phyloP scores from a whole-genome alignment of 805 yeast genomes.

The Komagataella phaffii region DNA sequence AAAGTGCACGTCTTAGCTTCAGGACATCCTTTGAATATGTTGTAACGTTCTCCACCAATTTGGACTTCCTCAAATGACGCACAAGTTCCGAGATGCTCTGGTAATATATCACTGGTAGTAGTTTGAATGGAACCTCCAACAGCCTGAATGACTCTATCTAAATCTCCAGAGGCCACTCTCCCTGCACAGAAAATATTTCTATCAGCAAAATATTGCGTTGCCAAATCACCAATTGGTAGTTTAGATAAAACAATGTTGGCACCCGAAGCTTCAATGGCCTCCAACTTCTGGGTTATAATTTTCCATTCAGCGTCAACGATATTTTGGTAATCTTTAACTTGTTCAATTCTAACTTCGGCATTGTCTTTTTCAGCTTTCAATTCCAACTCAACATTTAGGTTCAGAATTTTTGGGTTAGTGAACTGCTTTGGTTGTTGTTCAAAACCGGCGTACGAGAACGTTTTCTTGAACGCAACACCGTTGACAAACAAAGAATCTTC shows the following conservation, averaged over 20 bases:
- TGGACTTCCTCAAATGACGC: constrained; percentile 82
- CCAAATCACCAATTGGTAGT: constrained; percentile 94
- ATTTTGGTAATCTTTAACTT: constrained; percentile 87
- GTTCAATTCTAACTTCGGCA: constrained; percentile 94
- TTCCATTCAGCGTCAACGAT: constrained; percentile 99
- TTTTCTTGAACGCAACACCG: constrained; percentile 96
- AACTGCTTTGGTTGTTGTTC: constrained; percentile 95
- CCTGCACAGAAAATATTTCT: constrained; percentile 96
- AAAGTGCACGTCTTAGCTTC: constrained; percentile 88
- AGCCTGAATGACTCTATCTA: constrained; percentile 86
- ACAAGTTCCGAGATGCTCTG: constrained; percentile 75
- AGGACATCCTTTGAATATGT: constrained; percentile 87
- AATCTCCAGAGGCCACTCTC: constrained; percentile 76
- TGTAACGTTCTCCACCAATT: constrained; percentile 92
- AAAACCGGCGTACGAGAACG: constrained; percentile 95
- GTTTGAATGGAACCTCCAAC: constrained; percentile 88
- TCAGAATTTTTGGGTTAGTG: constrained; percentile 65
- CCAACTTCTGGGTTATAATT: constrained; percentile 75
- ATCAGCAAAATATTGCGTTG: constrained; percentile 98
- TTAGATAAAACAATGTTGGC: constrained; percentile 89
- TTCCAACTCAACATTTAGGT: constrained; percentile 86
- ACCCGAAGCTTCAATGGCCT: constrained; percentile 71
- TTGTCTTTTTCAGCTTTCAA: constrained; percentile 97
- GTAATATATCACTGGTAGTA: constrained; percentile 55
- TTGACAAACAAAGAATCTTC: constrained; percentile 81